phyloP scores from a whole-genome alignment of 805 yeast species.

The Candida multigemmis region DNA sequence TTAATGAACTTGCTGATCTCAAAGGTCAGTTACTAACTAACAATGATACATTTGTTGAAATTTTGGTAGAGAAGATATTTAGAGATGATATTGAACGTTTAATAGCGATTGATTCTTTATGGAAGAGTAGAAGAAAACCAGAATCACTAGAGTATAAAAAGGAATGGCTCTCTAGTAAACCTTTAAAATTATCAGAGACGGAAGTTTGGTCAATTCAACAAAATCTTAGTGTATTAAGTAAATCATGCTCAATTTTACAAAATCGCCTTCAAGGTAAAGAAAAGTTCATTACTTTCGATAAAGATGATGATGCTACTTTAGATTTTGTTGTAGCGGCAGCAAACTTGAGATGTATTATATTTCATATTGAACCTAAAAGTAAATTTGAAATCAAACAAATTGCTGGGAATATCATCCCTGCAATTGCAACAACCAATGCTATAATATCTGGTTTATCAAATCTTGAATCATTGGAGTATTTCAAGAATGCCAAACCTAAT shows the following conservation, averaged over 20 bases:
- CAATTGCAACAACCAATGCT: conserved; percentile 97
- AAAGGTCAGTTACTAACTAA: conserved; percentile 8
- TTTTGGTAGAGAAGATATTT: conserved; percentile 54
- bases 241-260: conserved; percentile 42
- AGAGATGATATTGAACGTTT: conserved; percentile 72
- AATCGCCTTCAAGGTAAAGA: conserved; percentile 31
- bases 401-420: conserved; percentile 97
- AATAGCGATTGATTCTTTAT: conserved; percentile 58
- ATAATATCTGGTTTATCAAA: conserved; percentile 86
- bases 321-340: conserved; percentile 83
- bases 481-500: conserved; percentile 8
- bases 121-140: conserved; percentile 71
- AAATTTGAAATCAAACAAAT: conserved; percentile 87
- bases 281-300: conserved; percentile 61
- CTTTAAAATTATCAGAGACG: conserved; percentile 23
- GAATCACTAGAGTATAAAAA: conserved; percentile 35
- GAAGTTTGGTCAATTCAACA: conserved; percentile 55
- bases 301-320: conserved; percentile 89
- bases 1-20: conserved; percentile 48
- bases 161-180: too few species aligned
- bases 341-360: conserved; percentile 63
- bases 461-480: conserved; percentile 55
- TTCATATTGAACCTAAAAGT: conserved; percentile 60
- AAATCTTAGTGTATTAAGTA: conserved; percentile 49
- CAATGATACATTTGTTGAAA: conserved; percentile 13